phyloP scores from a whole-genome alignment of 129 eudicot genomes.

The Ambrosia trifida region DNA sequence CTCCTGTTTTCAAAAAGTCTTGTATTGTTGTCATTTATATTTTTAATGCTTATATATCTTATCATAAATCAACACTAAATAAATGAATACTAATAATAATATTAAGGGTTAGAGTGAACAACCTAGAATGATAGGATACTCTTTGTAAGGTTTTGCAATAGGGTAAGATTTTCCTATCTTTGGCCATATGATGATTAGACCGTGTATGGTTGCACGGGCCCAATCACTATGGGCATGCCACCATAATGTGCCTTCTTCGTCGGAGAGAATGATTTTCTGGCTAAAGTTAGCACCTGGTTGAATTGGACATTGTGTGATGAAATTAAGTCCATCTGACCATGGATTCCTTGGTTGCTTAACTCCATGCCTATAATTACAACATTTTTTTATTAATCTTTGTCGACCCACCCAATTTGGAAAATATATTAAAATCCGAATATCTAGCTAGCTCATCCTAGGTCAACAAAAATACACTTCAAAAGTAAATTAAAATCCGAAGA shows the following conservation, averaged over 20 bases:
- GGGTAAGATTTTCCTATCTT: slow-evolving; percentile 42
- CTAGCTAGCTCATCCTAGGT: too few relatives aligned
- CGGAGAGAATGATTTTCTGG: too few relatives aligned
- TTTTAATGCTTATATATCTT: slow-evolving; percentile 36
- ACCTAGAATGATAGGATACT: slow-evolving; percentile 55
- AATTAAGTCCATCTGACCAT: slow-evolving; percentile 71
- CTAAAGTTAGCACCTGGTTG: slow-evolving; percentile 49
- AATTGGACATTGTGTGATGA: slow-evolving; percentile 68
- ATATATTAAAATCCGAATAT: background rate
- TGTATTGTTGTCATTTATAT: too few relatives aligned
- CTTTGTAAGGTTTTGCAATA: slow-evolving; percentile 43
- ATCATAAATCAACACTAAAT: too few relatives aligned
- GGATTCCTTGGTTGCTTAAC: slow-evolving; percentile 61
- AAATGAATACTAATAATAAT: too few relatives aligned
- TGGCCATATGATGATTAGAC: slow-evolving; percentile 49
- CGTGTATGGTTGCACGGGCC: slow-evolving; percentile 65
- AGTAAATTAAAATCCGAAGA: too few relatives aligned
- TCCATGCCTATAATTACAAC: slow-evolving; percentile 55
- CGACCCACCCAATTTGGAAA: too few relatives aligned
- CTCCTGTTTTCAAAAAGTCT: slow-evolving; percentile 41
- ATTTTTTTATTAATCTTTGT: too few relatives aligned
- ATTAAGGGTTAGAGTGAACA: background rate
- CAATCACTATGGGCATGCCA: slow-evolving; percentile 70
- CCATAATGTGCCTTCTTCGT: too few relatives aligned
- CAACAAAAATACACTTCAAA: too few relatives aligned